Conservation (phyloP, 306 rosid genomes). For the Trichosanthes truncata region DNA sequence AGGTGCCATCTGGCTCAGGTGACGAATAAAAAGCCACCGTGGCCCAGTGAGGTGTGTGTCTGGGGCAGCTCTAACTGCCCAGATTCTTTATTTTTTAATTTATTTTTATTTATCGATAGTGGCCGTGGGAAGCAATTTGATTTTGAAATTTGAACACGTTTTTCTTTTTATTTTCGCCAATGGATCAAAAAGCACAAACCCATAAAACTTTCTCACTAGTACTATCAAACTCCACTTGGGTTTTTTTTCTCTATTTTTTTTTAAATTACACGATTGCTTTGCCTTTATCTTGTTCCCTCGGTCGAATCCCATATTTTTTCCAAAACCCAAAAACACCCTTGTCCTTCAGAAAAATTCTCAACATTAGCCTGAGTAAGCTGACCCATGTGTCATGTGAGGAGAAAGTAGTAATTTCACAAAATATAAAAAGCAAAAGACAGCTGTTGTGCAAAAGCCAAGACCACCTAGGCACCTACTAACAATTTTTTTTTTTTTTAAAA, state of each 20-base stretch:
- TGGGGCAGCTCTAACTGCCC: not conserved
- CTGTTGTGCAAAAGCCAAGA: not conserved
- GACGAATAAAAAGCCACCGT: not conserved
- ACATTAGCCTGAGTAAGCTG: not conserved
- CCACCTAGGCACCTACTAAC: not conserved
- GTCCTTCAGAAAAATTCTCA: not conserved
- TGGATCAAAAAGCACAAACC: not conserved
- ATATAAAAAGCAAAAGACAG: not conserved
- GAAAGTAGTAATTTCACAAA: not conserved
- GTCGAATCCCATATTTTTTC: not conserved
- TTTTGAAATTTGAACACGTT: not conserved
- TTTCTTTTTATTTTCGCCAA: not conserved
- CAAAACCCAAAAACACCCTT: not conserved
- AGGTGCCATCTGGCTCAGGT: conserved; percentile 11
- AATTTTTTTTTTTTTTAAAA: not conserved
- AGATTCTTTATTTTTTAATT: not conserved
- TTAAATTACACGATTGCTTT: not conserved
- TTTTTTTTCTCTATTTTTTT: not conserved
- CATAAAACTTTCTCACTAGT: not conserved
- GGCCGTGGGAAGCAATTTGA: not conserved
- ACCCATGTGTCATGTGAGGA: not conserved
- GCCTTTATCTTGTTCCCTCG: not conserved
- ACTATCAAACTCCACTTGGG: not conserved
- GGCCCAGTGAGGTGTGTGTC: not conserved
- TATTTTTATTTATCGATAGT: not conserved